phyloP scores from a whole-genome alignment of 495 filamentous ascomycete genomes.

The Barbatosphaeria neglecta region DNA sequence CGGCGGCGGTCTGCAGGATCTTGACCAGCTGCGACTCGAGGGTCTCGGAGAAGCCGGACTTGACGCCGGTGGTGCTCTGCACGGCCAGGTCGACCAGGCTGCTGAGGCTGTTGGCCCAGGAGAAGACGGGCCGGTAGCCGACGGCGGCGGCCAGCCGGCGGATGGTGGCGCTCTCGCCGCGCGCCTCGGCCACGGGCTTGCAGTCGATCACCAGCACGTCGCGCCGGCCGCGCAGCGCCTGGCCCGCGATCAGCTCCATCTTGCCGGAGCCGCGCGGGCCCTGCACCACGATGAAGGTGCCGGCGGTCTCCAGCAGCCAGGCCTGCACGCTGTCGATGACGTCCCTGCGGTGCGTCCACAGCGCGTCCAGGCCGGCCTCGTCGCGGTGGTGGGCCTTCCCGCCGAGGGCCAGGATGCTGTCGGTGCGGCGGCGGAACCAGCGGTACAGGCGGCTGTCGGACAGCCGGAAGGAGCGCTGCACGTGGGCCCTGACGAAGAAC shows the following conservation, averaged over 20 bases:
- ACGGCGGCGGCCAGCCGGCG: constrained; percentile 69
- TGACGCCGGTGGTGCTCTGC: constrained; percentile 86
- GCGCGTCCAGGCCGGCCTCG: constrained; percentile 59
- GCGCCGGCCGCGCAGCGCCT: constrained; percentile 62
- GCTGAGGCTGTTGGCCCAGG: constrained; percentile 90
- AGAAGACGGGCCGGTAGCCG: constrained; percentile 88
- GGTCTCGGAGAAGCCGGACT: constrained; percentile 91
- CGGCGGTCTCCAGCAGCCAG: constrained; percentile 78
- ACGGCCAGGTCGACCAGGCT: constrained; percentile 85
- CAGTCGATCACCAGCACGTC: constrained; percentile 88
- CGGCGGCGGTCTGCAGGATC: constrained; percentile 77
- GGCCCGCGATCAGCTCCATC: constrained; percentile 73
- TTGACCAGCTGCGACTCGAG: constrained; percentile 84
- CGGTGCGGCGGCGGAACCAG: constrained; percentile 73
- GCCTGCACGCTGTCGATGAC: constrained; percentile 68
- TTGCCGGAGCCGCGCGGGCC: constrained; percentile 89
- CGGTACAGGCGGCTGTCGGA: constrained; percentile 57
- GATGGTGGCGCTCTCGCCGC: constrained; percentile 83
- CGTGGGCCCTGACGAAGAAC: constrained; percentile 79
- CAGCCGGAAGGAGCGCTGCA: constrained; percentile 64
- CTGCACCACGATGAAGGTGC: constrained; percentile 90
- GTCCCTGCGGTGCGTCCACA: constrained; percentile 80
- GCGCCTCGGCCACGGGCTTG: constrained; percentile 84
- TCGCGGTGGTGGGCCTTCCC: constrained; percentile 45
- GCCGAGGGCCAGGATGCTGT: constrained; percentile 46